phyloP scores from a whole-genome alignment of 2,329 filamentous ascomycete species.

The Fusarium mangiferae region DNA sequence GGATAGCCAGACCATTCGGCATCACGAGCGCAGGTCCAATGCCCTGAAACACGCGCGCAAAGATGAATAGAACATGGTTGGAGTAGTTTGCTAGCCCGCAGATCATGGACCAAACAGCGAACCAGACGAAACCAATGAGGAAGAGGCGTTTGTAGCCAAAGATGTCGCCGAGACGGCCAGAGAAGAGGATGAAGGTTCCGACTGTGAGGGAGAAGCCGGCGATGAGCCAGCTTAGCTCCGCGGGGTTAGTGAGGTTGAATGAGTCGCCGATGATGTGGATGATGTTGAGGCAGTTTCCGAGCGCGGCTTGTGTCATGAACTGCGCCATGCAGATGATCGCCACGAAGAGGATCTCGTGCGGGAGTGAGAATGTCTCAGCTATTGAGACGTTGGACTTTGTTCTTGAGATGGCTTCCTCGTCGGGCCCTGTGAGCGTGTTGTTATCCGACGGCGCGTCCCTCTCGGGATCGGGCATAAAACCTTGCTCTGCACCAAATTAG shows the following conservation, averaged over 20 bases:
- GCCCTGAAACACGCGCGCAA: slow-evolving; percentile 66
- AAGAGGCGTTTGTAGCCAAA: slow-evolving; percentile 68
- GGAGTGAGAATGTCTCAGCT: slow-evolving; percentile 34
- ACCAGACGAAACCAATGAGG: slow-evolving; percentile 64
- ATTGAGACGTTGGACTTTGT: slow-evolving; percentile 37
- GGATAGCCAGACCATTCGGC: slow-evolving; percentile 71
- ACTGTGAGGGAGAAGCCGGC: slow-evolving; percentile 66
- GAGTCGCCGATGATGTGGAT: slow-evolving; percentile 38
- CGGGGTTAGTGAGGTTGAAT: slow-evolving; percentile 34
- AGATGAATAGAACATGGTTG: slow-evolving; percentile 57
- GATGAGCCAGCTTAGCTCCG: slow-evolving; percentile 58
- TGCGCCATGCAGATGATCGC: slow-evolving; percentile 39
- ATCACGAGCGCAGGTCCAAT: slow-evolving; percentile 71
- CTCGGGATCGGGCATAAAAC: slow-evolving; percentile 5
- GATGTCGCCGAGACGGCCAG: slow-evolving; percentile 66
- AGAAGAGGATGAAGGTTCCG: slow-evolving; percentile 68
- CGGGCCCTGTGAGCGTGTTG: slow-evolving; percentile 20
- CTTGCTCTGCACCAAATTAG: slow-evolving; percentile 11
- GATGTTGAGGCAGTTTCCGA: slow-evolving; percentile 41
- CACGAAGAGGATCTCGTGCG: slow-evolving; percentile 34
- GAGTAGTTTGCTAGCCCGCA: slow-evolving; percentile 56
- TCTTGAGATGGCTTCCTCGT: slow-evolving; percentile 32
- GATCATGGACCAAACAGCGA: slow-evolving; percentile 62
- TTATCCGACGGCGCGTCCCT: slow-evolving; percentile 20
- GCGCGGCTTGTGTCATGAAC: slow-evolving; percentile 40